A percentile compares a stretch with the other conserved stretches of the same genome.
phyloP scores from a whole-genome alignment of 768 basidiomycete species.

The Dacryopinax spathularia region DNA sequence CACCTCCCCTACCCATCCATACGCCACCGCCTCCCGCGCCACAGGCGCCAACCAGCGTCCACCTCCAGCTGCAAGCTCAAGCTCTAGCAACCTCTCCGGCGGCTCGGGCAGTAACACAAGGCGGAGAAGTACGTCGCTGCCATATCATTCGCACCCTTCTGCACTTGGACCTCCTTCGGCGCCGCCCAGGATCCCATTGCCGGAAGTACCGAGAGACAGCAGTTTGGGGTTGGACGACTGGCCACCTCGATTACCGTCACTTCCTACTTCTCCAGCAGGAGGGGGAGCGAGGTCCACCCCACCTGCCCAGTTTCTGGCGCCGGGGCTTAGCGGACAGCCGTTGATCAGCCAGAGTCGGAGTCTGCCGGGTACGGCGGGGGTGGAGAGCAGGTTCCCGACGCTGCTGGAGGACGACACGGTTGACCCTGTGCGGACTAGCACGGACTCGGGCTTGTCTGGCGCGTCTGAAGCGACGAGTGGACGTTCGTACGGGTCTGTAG shows the following conservation, averaged over 20 bases:
- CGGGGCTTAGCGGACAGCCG: no score
- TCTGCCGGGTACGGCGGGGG: not conserved
- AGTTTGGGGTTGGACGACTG: not conserved
- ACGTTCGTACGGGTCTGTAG: no score
- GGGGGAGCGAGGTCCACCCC: no score
- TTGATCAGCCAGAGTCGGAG: not conserved
- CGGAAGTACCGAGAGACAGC: not conserved
- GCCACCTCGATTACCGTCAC: not conserved
- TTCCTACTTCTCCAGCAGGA: not conserved
- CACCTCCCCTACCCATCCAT: conserved; percentile 1
- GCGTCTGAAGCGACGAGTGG: not conserved
- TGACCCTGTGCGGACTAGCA: not conserved
- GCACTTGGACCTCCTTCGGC: not conserved
- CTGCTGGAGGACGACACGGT: not conserved
- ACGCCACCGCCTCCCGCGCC: not conserved
- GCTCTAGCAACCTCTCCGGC: no score
- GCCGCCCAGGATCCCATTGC: not conserved
- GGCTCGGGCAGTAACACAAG: not conserved
- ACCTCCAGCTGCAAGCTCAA: not conserved
- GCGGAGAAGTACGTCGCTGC: not conserved
- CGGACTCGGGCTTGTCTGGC: not conserved
- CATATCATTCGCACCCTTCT: not conserved
- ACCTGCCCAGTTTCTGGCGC: no score
- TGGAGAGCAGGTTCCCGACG: not conserved
- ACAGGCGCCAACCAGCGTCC: not conserved